Evolutionary conservation across 495 filamentous ascomycete genomes (phyloP), one percentile per base, ranked within the genome.

Genomic region (Trypethelium eluteriae): DNA sequence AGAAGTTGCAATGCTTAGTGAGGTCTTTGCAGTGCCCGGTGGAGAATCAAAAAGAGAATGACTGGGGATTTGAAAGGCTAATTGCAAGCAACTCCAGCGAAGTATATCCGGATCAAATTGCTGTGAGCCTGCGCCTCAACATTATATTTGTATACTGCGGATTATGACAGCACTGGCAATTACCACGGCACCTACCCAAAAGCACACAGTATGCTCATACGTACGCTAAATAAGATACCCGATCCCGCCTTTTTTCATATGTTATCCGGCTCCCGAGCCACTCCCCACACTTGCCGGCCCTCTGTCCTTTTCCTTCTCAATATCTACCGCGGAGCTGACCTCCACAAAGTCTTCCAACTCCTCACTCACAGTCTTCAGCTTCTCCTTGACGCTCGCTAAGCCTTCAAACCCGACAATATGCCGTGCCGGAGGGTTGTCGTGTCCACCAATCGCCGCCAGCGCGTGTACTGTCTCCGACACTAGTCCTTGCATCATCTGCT

Each of bases 281-380:
- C 53, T 36, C 18, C 53, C 53, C 5, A 4, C 32, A 63, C 41
- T 63, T 2, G 57, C 44, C 39, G 25, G n/a, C 7, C 59, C 67
- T 50, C 18, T 68, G 73, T 67, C 79, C 25, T 72, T 70, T 79
- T 66, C 79, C 81, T 39, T 83, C 77, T 83, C 85, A 71, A 93
- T 89, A 75, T 94, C 92, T 44, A 93, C 91, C 0, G 88, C 88
- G 68, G 88, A 82, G 68, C 92, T 96, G 34, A 90, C 88, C 70
- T 94, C 90, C 39, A 96, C 87, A 78, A 97, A 98, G 66, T 97
- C 94, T 75, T 98, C 94, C 47, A 98, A 72, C 77, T 98, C 94
- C 74, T 98, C 93, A 64, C 91, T 95, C 2, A 96, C 89, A 32
- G 92, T 97, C 81, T 95, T 96, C 64, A 98, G 78, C 78, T 96